These are phyloP conservation scores for Raphanus hybrid DNA, from an alignment of 441 rosid species.

Conservation along the genomic window DNA sequence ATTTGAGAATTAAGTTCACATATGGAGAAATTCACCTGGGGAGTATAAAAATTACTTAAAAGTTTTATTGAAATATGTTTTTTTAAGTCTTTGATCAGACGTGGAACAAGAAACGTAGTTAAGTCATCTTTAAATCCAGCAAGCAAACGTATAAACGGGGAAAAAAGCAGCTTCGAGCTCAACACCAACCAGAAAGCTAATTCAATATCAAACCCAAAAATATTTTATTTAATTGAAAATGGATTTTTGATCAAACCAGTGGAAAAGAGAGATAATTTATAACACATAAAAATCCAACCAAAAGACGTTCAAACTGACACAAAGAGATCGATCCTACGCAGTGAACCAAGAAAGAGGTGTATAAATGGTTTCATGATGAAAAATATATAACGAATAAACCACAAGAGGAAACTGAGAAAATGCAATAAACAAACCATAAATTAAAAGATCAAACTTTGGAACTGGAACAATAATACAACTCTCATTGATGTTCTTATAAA, in stretches of 20 bases:
- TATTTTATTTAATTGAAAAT: neutral
- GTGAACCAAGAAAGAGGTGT: slow-evolving; percentile 4
- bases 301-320: neutral
- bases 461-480: slow-evolving; percentile 17
- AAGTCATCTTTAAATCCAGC: slow-evolving; percentile 64
- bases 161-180: slow-evolving; percentile 83
- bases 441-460: slow-evolving; percentile 3
- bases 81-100: slow-evolving; percentile 49
- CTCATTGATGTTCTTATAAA: slow-evolving; percentile 7
- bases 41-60: slow-evolving; percentile 4
- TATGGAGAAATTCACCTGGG: slow-evolving; percentile 1
- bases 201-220: slow-evolving; percentile 44
- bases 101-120: slow-evolving; percentile 57
- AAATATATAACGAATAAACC: neutral
- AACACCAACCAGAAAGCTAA: slow-evolving; percentile 71
- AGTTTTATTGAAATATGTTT: neutral
- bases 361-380: neutral
- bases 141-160: slow-evolving; percentile 65
- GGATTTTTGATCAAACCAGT: neutral
- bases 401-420: slow-evolving; percentile 13
- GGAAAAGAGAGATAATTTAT: neutral
- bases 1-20: neutral
- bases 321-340: slow-evolving; percentile 8
- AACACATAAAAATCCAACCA: neutral
- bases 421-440: slow-evolving; percentile 4